Conservation (phyloP, 192 early-diverging fungal genomes). For the Backusella westeae region DNA sequence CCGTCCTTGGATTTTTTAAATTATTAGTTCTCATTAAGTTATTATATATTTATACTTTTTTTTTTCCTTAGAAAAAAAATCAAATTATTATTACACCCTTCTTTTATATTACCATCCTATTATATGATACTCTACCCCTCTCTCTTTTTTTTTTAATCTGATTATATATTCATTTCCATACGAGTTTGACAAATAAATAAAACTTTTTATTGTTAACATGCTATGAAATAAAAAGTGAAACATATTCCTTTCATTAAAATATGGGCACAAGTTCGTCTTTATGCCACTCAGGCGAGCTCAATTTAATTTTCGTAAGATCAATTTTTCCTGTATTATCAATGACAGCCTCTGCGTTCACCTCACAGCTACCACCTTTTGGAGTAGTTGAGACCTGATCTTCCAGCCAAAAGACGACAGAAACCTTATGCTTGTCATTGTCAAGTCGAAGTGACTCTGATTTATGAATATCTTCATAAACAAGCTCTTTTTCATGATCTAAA, state of each 20-base stretch:
- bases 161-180: background rate
- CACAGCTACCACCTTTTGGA: slow-evolving; percentile 8
- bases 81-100: background rate
- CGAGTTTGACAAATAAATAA: background rate
- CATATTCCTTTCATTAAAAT: background rate
- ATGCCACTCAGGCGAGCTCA: slow-evolving; percentile 12
- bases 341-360: background rate
- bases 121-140: background rate
- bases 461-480: slow-evolving; percentile 3
- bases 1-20: slow-evolving; percentile 16
- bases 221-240: background rate
- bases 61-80: background rate
- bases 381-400: background rate
- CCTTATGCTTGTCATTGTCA: background rate
- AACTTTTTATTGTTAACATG: background rate
- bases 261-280: slow-evolving; percentile 10
- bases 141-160: background rate
- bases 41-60: background rate
- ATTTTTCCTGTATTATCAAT: slow-evolving; percentile 8
- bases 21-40: background rate
- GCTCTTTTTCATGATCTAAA: background rate
- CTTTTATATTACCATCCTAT: background rate
- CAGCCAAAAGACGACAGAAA: background rate
- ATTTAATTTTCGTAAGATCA: background rate
- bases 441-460: background rate